Conservation (phyloP, 768 basidiomycete genomes). For the Tylopilus plumbeoviolaceoides region DNA sequence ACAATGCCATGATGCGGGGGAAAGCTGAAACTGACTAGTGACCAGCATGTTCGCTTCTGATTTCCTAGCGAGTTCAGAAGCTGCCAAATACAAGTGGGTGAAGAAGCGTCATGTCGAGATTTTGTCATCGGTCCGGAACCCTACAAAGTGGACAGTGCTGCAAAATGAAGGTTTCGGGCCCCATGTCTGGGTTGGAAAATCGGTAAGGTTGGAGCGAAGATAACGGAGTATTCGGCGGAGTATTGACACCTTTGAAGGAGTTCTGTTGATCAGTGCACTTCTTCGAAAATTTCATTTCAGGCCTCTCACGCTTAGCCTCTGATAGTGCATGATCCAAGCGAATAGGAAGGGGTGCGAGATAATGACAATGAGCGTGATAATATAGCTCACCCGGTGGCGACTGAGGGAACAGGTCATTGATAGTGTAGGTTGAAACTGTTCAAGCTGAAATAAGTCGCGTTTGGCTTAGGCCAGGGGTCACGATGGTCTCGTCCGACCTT, state of each 20-base stretch:
- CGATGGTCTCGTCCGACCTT: not conserved
- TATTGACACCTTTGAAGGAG: too few species aligned
- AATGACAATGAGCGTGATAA: not conserved
- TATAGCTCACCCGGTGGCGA: not conserved
- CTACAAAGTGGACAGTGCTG: too few species aligned
- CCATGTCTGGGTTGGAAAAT: conserved; percentile 5
- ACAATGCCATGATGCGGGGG: not conserved
- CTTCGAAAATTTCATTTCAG: not conserved
- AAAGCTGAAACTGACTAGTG: not conserved
- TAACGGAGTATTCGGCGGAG: conserved; percentile 14
- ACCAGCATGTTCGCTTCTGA: not conserved
- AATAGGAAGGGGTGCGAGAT: not conserved
- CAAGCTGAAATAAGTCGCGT: not conserved
- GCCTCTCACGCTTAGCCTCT: conserved; percentile 2
- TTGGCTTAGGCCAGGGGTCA: not conserved
- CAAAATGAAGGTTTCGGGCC: not conserved
- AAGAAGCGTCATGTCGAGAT: too few species aligned
- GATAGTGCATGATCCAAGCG: not conserved
- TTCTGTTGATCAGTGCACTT: not conserved
- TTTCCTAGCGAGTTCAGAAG: conserved; percentile 3
- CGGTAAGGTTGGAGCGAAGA: conserved; percentile 17
- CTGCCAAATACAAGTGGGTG: not conserved
- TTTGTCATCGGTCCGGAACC: too few species aligned
- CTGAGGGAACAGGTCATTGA: not conserved
- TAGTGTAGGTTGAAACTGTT: not conserved